Conservation (phyloP, 306 rosid genomes). For the Sicyos baderoa region DNA sequence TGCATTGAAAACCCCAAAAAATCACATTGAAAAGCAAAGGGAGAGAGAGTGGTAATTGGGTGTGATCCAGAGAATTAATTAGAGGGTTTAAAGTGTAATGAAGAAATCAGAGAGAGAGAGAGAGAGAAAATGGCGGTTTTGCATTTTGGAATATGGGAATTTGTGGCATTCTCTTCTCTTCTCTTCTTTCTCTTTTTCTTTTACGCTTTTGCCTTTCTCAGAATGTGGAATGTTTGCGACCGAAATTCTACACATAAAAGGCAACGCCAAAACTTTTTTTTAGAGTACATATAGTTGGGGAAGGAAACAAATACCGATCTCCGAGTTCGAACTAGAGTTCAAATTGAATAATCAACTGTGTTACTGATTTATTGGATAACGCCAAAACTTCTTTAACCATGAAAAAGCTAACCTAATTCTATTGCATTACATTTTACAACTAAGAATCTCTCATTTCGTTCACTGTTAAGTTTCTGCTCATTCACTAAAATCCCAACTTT, state of each 20-base stretch:
- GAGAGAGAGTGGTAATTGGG: not conserved
- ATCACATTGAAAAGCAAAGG: not conserved
- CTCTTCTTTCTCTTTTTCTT: not conserved
- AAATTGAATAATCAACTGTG: too few species aligned
- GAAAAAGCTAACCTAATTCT: not conserved
- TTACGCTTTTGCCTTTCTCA: constrained; percentile 13
- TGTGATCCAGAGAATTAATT: constrained; percentile 14
- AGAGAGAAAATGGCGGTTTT: constrained; percentile 7
- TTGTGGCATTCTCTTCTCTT: not conserved
- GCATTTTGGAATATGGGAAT: constrained; percentile 5
- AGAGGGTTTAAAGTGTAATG: not conserved
- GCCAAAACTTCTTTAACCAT: constrained; percentile 7
- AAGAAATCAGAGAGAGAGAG: not conserved
- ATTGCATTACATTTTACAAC: not conserved
- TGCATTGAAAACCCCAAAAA: constrained; percentile 5
- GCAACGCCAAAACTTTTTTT: constrained; percentile 12
- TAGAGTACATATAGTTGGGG: too few species aligned
- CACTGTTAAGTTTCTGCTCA: not conserved
- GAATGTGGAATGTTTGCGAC: constrained; percentile 11
- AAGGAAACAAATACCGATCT: too few species aligned
- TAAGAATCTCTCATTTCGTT: not conserved
- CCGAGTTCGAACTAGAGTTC: too few species aligned
- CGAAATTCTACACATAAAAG: constrained; percentile 14
- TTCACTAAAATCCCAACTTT: not conserved
- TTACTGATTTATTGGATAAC: too few species aligned